These are phyloP conservation scores for Claviceps citrina DNA, from an alignment of 2,329 filamentous ascomycete genomes.

Conservation along the genomic window DNA sequence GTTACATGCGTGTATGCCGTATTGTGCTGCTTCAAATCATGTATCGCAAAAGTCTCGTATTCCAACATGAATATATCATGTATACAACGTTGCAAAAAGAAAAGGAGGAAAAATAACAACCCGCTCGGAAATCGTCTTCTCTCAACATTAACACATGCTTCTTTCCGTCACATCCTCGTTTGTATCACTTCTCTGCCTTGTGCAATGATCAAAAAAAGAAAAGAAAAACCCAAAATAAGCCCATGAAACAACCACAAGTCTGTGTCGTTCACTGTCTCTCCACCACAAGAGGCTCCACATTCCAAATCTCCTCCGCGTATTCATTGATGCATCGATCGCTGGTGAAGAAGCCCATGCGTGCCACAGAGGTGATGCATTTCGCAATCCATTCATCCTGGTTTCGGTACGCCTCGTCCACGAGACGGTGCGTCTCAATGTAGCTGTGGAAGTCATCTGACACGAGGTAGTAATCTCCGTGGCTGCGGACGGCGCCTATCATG, in stretches of 20 bases:
- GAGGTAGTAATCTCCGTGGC: slow-evolving; percentile 94
- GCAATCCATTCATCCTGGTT: slow-evolving; percentile 86
- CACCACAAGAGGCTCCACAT: slow-evolving; percentile 62
- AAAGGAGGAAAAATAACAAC: too few species aligned
- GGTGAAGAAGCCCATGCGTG: slow-evolving; percentile 94
- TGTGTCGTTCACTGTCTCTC: slow-evolving; percentile 10
- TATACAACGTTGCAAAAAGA: too few species aligned
- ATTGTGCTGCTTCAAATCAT: too few species aligned
- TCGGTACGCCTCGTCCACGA: slow-evolving; percentile 84
- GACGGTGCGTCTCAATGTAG: slow-evolving; percentile 77
- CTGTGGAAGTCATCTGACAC: slow-evolving; percentile 95
- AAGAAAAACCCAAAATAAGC: neutral
- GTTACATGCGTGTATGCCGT: too few species aligned
- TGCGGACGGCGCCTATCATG: slow-evolving; percentile 67
- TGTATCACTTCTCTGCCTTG: too few species aligned
- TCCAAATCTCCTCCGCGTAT: slow-evolving; percentile 97
- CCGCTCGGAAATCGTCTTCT: too few species aligned
- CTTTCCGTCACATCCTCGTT: too few species aligned
- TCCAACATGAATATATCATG: too few species aligned
- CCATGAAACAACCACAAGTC: neutral
- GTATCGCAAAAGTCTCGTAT: neutral
- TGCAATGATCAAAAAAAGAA: neutral
- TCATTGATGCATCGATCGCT: slow-evolving; percentile 91
- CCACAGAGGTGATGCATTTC: slow-evolving; percentile 77
- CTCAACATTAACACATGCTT: too few species aligned